Conservation (phyloP, 148 eudicot species). For the Diospyros kaki region DNA sequence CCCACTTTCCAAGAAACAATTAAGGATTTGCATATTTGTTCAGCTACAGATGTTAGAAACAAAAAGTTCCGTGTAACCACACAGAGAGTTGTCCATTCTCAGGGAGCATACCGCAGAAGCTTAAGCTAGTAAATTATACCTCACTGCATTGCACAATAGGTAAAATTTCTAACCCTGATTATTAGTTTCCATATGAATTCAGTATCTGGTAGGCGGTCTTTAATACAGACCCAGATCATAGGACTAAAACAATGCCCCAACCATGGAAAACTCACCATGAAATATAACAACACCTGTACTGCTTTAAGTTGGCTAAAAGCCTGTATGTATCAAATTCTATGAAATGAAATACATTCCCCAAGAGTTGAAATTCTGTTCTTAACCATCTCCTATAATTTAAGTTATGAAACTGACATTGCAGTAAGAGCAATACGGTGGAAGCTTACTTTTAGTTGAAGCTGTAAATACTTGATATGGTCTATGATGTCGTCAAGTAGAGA, state of each 20-base stretch:
- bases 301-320: background rate
- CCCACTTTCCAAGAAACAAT: background rate
- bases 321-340: background rate
- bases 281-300: background rate
- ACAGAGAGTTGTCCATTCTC: background rate
- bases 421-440: background rate
- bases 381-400: background rate
- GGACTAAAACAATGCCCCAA: background rate
- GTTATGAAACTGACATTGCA: background rate
- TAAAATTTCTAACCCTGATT: background rate
- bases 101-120: background rate
- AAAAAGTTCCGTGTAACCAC: background rate
- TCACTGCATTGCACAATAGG: background rate
- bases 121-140: background rate
- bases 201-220: background rate
- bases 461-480: constrained; percentile 37
- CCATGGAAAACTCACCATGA: background rate
- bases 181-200: background rate
- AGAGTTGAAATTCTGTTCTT: background rate
- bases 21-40: background rate
- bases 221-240: background rate
- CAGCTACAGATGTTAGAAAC: background rate
- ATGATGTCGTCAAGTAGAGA: constrained; percentile 26
- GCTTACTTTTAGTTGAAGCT: constrained; percentile 38
- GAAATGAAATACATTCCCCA: no score